Base-by-base conservation (phyloP, 2,329 filamentous ascomycete genomes). In the Colletotrichum sansevieriae region DNA sequence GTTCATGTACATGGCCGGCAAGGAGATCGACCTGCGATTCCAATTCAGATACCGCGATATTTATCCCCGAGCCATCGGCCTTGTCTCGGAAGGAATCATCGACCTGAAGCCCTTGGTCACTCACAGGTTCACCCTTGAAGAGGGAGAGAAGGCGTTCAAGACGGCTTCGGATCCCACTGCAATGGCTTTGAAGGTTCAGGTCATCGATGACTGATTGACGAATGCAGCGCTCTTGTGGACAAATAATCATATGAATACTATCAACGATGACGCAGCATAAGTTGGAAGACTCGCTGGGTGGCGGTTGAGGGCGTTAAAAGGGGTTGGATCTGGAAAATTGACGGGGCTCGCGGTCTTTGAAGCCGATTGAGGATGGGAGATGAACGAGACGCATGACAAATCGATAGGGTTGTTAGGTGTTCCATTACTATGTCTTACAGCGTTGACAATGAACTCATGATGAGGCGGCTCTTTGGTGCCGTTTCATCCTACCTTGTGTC, bases 31-130 rank as follows among this genome's bases (percentile, higher is more conserved):
- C 52, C 72, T 81, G 35, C 73, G 75, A 3, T 81, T 81, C 64
- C 78, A 80, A 65, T 80, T 78, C 69, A 76, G 78, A 12, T 81
- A 81, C 65, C 74, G 75, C 44, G 76, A 81, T 63, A 80, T 78
- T 2, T 81, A 79, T 66, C 77, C 79, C 9, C 82, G 76, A 58
- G 82, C 80, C 0, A 77, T 84, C 69, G 76, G 77, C 63, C 73
- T 84, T 49, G 74, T 78, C 1, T 70, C 74, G 8, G 71, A 71
- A 7, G 71, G 74, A 13, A 71, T 72, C 49, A 72, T 80, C 59
- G 71, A 73, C 20, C 58, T 80, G 29, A 76, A 74, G 62, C 70
- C 72, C 0, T 71, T 80, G 18, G 77, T 80, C 4, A 78, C 75
- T 2, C 75, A 75, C 47, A 64, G 76, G 11, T 74, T 76, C 44